Evolutionary conservation across 1,284 basidiomycete genomes (phyloP).

Genomic region (Anthracocystis panici-leucophaei): DNA sequence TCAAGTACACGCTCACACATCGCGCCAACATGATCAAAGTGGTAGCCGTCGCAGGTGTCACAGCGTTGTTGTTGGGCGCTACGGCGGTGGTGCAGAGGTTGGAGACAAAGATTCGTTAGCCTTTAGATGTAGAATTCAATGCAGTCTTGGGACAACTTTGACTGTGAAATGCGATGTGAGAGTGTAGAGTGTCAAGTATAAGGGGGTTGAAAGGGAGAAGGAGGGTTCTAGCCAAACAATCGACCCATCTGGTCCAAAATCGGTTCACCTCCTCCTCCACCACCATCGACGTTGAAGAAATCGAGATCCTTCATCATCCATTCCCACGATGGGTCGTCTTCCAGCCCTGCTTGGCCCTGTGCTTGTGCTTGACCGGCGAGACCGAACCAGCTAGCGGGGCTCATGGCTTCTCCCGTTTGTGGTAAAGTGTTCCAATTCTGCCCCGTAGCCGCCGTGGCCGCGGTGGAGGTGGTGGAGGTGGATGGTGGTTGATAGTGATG

Average conservation of each 20-base stretch:
- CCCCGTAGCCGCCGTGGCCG: background rate
- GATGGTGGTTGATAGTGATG: constrained; percentile 6
- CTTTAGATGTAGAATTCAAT: background rate
- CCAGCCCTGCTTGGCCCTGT: background rate
- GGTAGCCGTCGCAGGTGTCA: constrained; percentile 31
- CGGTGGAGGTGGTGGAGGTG: no score
- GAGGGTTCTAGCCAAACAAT: constrained; percentile 21
- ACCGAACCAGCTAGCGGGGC: constrained; percentile 22
- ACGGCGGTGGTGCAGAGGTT: constrained; percentile 40
- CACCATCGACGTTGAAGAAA: constrained; percentile 43
- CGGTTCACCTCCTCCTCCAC: constrained; percentile 42
- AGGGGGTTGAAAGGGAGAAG: background rate
- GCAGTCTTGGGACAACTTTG: background rate
- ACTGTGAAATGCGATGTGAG: background rate
- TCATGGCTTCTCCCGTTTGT: background rate
- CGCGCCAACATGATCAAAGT: constrained; percentile 53
- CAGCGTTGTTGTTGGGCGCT: constrained; percentile 22
- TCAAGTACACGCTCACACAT: constrained; percentile 54
- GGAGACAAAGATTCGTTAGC: constrained; percentile 42
- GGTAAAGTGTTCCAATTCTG: background rate
- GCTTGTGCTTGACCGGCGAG: background rate
- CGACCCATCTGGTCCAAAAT: constrained; percentile 50
- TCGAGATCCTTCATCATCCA: constrained; percentile 51
- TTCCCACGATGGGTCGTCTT: constrained; percentile 34
- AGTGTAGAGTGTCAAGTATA: no score